phyloP scores from a whole-genome alignment of 169 alveolate genomes.

The Blepharisma undulans region DNA sequence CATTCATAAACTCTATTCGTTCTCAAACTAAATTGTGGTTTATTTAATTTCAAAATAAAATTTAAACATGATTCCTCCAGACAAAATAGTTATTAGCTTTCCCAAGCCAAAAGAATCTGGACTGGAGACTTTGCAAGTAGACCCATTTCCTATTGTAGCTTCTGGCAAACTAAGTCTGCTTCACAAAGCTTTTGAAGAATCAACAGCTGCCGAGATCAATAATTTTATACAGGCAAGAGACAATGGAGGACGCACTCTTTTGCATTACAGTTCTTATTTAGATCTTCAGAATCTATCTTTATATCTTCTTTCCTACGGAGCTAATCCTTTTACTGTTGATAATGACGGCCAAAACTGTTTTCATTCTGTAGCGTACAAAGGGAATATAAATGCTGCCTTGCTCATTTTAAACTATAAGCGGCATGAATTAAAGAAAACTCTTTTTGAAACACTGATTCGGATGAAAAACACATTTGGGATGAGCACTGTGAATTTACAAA shows the following conservation, averaged over 20 bases:
- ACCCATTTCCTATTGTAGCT: neutral
- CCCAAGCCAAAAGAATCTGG: neutral
- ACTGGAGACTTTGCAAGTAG: neutral
- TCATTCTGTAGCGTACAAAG: constrained; percentile 64
- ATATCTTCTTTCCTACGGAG: constrained; percentile 66
- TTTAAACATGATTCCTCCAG: neutral
- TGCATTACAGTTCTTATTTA: constrained; percentile 43
- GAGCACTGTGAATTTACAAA: constrained; percentile 62
- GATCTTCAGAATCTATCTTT: constrained; percentile 65
- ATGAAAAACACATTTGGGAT: constrained; percentile 59
- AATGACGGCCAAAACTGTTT: constrained; percentile 56
- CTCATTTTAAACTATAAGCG: constrained; percentile 56
- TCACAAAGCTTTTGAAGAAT: neutral
- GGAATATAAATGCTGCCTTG: constrained; percentile 50
- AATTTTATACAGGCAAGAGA: neutral
- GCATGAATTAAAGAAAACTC: constrained; percentile 48
- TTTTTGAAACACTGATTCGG: constrained; percentile 49
- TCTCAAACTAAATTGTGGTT: too few species aligned
- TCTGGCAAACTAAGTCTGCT: neutral
- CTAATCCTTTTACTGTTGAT: constrained; percentile 58
- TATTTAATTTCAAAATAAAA: too few species aligned
- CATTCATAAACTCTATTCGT: too few species aligned
- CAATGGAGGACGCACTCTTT: constrained; percentile 3
- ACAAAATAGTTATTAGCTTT: neutral
- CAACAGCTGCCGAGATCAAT: neutral